Percentiles rank a stretch among this genome's conserved stretches.
phyloP scores from a whole-genome alignment of 2,329 filamentous ascomycete species.

The Exophiala sideris region DNA sequence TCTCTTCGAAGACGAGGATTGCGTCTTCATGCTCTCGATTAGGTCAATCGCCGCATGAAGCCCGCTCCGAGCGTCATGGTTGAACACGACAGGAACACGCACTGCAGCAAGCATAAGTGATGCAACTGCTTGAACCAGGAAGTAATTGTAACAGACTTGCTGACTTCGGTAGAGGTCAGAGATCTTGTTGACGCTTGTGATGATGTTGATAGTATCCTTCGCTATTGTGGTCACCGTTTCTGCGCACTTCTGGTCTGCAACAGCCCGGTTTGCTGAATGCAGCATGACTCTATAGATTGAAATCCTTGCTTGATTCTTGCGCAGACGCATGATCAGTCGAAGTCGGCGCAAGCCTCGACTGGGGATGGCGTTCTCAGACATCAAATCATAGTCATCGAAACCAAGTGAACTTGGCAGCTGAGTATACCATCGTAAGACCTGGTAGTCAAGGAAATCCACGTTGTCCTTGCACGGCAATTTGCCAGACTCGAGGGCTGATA shows the following conservation, averaged over 20 bases:
- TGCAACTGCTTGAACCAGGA: slow-evolving; percentile 61
- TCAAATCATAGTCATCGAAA: slow-evolving; percentile 50
- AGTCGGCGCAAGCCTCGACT: slow-evolving; percentile 64
- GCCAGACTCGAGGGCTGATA: slow-evolving; percentile 65
- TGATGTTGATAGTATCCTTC: slow-evolving; percentile 61
- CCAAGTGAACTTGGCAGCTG: slow-evolving; percentile 63
- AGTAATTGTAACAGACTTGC: slow-evolving; percentile 65
- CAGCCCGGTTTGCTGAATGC: slow-evolving; percentile 78
- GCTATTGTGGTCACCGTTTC: slow-evolving; percentile 65
- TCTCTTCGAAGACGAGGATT: too few relatives aligned
- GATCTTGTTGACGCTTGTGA: slow-evolving; percentile 60
- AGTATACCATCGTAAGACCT: slow-evolving; percentile 84
- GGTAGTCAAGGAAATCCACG: slow-evolving; percentile 75
- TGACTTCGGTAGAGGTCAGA: slow-evolving; percentile 62
- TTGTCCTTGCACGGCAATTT: slow-evolving; percentile 67
- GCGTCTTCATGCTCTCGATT: slow-evolving; percentile 45
- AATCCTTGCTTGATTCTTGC: slow-evolving; percentile 86
- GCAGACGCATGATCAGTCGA: slow-evolving; percentile 78
- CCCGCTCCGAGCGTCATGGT: slow-evolving; percentile 58
- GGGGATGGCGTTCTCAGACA: slow-evolving; percentile 46
- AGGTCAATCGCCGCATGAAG: slow-evolving; percentile 66
- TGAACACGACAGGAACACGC: slow-evolving; percentile 61
- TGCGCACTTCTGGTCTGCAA: slow-evolving; percentile 69
- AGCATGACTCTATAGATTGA: slow-evolving; percentile 84
- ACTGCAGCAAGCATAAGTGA: slow-evolving; percentile 63